These are phyloP conservation scores for Triangularia verruculosa DNA, from an alignment of 2,329 filamentous ascomycete species.

Conservation along the genomic window DNA sequence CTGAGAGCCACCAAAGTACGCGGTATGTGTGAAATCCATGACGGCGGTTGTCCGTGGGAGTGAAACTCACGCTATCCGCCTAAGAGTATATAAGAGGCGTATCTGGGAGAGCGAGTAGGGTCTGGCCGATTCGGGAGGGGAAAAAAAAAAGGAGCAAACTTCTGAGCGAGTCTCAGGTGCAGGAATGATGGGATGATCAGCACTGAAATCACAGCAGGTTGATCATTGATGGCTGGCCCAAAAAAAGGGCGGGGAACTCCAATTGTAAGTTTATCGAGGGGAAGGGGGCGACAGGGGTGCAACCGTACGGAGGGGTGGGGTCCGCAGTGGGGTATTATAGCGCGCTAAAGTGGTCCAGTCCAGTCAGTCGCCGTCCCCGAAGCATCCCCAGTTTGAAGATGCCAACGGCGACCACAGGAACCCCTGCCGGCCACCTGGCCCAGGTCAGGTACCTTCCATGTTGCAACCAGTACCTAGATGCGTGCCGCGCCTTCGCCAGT, in stretches of 20 bases:
- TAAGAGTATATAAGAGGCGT: neutral
- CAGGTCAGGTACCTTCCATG: neutral
- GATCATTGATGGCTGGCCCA: neutral
- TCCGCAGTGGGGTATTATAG: neutral
- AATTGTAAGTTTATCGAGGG: constrained; percentile 10
- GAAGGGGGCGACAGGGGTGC: constrained; percentile 4
- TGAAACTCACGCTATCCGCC: neutral
- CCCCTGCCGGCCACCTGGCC: neutral
- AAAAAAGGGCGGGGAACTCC: constrained; percentile 14
- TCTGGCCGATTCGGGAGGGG: neutral
- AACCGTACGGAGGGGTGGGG: neutral
- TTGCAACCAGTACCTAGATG: neutral
- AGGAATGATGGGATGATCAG: neutral
- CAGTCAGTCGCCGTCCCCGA: neutral
- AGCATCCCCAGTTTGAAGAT: neutral
- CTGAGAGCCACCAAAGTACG: constrained; percentile 48
- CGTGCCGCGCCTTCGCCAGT: neutral
- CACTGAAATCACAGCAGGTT: neutral
- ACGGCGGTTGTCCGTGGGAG: constrained; percentile 5
- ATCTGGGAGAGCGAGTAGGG: neutral
- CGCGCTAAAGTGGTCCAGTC: neutral
- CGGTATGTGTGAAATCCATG: constrained; percentile 52
- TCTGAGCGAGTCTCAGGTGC: constrained; percentile 2
- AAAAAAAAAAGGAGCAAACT: neutral
- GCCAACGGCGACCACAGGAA: neutral